phyloP scores from a whole-genome alignment of 148 eudicot species.

The Chenopodium album region DNA sequence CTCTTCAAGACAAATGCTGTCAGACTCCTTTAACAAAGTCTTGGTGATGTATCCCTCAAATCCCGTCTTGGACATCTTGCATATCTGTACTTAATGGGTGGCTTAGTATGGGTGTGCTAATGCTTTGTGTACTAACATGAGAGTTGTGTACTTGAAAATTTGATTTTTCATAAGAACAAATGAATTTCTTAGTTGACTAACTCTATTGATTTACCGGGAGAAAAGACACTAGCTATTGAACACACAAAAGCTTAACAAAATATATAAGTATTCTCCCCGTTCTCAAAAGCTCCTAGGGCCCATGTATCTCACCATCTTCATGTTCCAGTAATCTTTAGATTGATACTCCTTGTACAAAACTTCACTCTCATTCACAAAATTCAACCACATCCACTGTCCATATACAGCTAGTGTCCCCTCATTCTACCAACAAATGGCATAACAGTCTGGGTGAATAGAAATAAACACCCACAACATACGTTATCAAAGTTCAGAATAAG shows the following conservation, averaged over 20 bases:
- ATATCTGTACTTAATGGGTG: too few species aligned
- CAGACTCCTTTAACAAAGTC: too few species aligned
- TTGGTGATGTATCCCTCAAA: too few species aligned
- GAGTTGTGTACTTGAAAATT: too few species aligned
- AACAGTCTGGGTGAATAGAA: not conserved
- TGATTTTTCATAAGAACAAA: too few species aligned
- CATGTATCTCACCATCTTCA: not conserved
- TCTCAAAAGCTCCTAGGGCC: not conserved
- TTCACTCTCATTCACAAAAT: not conserved
- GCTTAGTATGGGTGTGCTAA: too few species aligned
- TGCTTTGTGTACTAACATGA: too few species aligned
- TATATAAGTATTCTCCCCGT: not conserved
- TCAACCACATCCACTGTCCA: not conserved
- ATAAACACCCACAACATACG: too few species aligned
- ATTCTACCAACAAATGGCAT: not conserved
- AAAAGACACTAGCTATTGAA: not conserved
- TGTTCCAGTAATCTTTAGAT: not conserved
- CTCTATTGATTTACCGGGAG: not conserved
- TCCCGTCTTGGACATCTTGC: too few species aligned
- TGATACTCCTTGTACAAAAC: not conserved
- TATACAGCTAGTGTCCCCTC: not conserved
- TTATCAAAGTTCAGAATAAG: too few species aligned
- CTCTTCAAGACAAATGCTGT: too few species aligned
- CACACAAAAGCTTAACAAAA: not conserved
- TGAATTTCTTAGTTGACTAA: not conserved